Base-by-base conservation (phyloP, 2,329 filamentous ascomycete genomes). In the Fusarium concolor region DNA sequence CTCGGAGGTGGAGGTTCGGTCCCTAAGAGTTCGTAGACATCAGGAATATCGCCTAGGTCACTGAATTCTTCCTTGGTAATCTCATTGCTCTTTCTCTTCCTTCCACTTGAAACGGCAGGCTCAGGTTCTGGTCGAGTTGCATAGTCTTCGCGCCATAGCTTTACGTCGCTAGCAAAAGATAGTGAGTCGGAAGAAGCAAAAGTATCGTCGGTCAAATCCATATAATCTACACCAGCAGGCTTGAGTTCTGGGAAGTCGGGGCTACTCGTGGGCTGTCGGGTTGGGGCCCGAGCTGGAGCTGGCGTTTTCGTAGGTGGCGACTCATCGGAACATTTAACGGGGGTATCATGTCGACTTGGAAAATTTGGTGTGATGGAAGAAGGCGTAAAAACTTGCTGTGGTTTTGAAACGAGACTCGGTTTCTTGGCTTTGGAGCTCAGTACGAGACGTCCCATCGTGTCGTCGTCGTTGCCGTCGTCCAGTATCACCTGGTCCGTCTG, bases 51-150 rank as follows among this genome's bases (percentile, higher is more conserved):
- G 33, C 83, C 82, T 15, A 82, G 75, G 6, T 79, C 76, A 17
- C 74, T 76, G 15, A 75, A 73, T 14, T 78, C 75, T 26, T 75
- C 71, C 59, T 76, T 79, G 62, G 71, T 80, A 24, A 85, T 82
- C 11, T 86, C 82, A 24, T 76, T 77, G 62, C 84, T 86, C 71
- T 87, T 87, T 63, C 85, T 76, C 74, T 87, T 88, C 74, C 82
- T 85, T 18, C 78, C 78, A 44, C 79, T 79, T 43, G 76, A 81
- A 2, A 78, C 65, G 11, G 74, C 50, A 7, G 79, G 79, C 28
- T 80, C 78, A 2, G 80, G 75, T 43, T 80, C 51, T 5, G 80
- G 79, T 46, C 81, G 79, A 20, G 74, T 70, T 20, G 79, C 79
- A 67, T 76, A 78, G 18, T 80, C 80, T 45, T 83, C 81, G 4